Percentiles rank a stretch among this genome's conserved stretches.
Conservation (phyloP, 2,329 filamentous ascomycete species). For the Rachicladosporium sp. region DNA sequence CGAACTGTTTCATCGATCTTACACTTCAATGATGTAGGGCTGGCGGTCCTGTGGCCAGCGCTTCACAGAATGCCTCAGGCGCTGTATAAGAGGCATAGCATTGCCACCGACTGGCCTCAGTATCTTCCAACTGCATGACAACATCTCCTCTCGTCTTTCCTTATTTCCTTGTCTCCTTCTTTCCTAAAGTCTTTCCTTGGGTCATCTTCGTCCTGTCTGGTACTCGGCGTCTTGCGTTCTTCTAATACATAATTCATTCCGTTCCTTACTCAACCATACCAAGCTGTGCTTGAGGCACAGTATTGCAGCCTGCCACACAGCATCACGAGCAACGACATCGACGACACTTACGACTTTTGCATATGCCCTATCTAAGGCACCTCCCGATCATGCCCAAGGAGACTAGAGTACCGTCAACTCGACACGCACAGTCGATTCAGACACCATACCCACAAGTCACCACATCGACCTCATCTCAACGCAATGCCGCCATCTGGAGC, state of each 20-base stretch:
- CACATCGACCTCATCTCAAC: constrained; percentile 18
- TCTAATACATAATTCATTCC: constrained; percentile 4
- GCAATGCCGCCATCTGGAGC: constrained; percentile 48
- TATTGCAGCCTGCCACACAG: constrained; percentile 2
- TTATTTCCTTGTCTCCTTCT: constrained; percentile 16
- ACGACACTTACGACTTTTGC: constrained; percentile 8
- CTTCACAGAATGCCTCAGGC: too few species aligned
- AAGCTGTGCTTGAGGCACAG: constrained; percentile 14
- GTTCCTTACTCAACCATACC: constrained; percentile 1
- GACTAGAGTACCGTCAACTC: constrained; percentile 19
- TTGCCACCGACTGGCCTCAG: too few species aligned
- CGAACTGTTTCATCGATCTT: too few species aligned
- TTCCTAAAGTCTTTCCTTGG: constrained; percentile 20
- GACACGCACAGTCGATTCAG: constrained; percentile 18
- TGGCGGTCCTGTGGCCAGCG: too few species aligned
- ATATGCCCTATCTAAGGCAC: constrained; percentile 15
- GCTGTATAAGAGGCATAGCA: too few species aligned
- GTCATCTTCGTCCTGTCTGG: constrained; percentile 17
- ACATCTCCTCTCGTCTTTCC: constrained; percentile 6
- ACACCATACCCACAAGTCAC: constrained; percentile 23
- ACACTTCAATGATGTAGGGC: too few species aligned
- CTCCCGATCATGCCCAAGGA: constrained; percentile 34
- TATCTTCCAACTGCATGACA: too few species aligned
- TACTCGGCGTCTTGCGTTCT: constrained; percentile 16
- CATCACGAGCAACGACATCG: constrained; percentile 4